phyloP scores from a whole-genome alignment of 768 basidiomycete species.

The Cytidiella melzeri region DNA sequence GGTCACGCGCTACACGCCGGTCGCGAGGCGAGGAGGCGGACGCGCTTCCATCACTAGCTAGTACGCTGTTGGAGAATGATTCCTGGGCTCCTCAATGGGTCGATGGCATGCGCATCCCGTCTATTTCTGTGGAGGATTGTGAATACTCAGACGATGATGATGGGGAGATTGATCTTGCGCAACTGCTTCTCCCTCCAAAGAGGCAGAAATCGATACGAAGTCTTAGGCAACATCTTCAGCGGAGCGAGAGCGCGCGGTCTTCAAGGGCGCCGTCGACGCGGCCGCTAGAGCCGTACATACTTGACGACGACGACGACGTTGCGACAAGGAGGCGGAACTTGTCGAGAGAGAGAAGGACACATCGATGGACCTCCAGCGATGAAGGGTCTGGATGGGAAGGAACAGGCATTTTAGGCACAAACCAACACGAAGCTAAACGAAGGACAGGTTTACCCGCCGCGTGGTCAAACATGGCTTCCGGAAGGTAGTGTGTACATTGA shows the following conservation, averaged over 20 bases:
- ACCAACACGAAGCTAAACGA: constrained; percentile 22
- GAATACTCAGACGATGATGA: constrained; percentile 44
- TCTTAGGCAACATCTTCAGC: constrained; percentile 54
- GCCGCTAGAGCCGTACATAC: constrained; percentile 22
- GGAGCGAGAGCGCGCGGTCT: constrained; percentile 17
- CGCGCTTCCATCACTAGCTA: constrained; percentile 52
- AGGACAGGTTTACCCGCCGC: constrained; percentile 29
- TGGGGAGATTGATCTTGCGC: constrained; percentile 57
- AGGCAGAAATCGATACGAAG: constrained; percentile 72
- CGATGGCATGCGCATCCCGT: constrained; percentile 16
- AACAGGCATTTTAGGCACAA: constrained; percentile 18
- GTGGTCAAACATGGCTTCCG: constrained; percentile 18
- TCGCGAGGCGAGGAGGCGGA: constrained; percentile 20
- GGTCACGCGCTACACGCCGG: constrained; percentile 2
- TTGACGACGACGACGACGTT: constrained; percentile 23
- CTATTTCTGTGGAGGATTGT: constrained; percentile 24
- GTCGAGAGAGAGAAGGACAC: not conserved
- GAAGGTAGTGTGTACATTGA: not conserved
- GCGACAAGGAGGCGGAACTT: constrained; percentile 2
- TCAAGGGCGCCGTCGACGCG: constrained; percentile 19
- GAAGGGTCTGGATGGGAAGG: constrained; percentile 20
- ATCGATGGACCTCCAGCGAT: constrained; percentile 13
- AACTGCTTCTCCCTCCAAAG: constrained; percentile 63
- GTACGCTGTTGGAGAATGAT: constrained; percentile 55
- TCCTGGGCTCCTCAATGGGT: constrained; percentile 35